These are phyloP conservation scores for Exsudoporus frostii DNA, from an alignment of 768 basidiomycete genomes.

Conservation along the genomic window DNA sequence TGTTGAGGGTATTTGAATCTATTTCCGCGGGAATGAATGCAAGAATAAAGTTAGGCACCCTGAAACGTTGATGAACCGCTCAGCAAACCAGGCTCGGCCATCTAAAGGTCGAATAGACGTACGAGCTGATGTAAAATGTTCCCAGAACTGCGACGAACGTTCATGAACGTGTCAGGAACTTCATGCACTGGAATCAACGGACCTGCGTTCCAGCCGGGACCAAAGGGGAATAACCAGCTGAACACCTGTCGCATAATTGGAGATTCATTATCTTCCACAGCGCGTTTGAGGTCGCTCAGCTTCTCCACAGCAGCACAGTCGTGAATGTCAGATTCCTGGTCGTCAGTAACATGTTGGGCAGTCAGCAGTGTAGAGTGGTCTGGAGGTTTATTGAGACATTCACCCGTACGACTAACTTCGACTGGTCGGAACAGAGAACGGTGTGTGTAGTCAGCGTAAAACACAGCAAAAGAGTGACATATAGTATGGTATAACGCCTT, in stretches of 20 bases:
- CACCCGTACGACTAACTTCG: slow-evolving; percentile 31
- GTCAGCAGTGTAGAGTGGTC: slow-evolving; percentile 2
- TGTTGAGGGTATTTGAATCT: slow-evolving; percentile 79
- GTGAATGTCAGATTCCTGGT: slow-evolving; percentile 44
- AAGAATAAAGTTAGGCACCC: slow-evolving; percentile 91
- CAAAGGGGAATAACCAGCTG: slow-evolving; percentile 81
- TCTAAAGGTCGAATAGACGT: slow-evolving; percentile 33
- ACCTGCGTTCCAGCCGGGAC: slow-evolving; percentile 84
- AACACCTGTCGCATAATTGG: slow-evolving; percentile 80
- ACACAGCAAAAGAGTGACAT: slow-evolving; percentile 45
- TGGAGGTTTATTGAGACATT: slow-evolving; percentile 13
- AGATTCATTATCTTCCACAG: slow-evolving; percentile 61
- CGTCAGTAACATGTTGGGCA: slow-evolving; percentile 6
- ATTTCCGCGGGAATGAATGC: slow-evolving; percentile 91
- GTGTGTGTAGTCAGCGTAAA: slow-evolving; percentile 20
- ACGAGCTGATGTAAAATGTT: slow-evolving; percentile 97
- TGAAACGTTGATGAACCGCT: slow-evolving; percentile 34
- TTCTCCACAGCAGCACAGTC: slow-evolving; percentile 40
- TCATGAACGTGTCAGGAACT: slow-evolving; percentile 20
- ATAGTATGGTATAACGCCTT: slow-evolving; percentile 23
- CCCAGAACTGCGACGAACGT: slow-evolving; percentile 56
- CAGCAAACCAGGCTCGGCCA: slow-evolving; percentile 19
- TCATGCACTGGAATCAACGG: slow-evolving; percentile 10
- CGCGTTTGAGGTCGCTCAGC: slow-evolving; percentile 57
- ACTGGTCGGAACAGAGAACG: slow-evolving; percentile 18